phyloP scores from a whole-genome alignment of 768 basidiomycete genomes.

The Omphalotus guepiniiformis region DNA sequence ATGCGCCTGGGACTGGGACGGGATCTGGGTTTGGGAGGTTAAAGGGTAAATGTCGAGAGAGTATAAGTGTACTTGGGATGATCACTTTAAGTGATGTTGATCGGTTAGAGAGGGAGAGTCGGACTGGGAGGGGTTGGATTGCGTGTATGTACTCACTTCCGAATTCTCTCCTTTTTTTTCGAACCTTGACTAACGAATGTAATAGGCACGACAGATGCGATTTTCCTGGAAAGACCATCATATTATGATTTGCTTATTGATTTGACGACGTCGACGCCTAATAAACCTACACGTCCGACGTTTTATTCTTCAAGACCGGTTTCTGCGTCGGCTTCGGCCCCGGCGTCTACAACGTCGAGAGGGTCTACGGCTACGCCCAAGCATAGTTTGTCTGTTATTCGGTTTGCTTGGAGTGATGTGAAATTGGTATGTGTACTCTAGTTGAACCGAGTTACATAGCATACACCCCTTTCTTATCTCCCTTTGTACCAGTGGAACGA shows the following conservation, averaged over 20 bases:
- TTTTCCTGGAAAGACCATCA: constrained; percentile 76
- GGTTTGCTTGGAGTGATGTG: constrained; percentile 84
- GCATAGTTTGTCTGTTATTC: constrained; percentile 55
- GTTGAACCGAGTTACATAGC: neutral
- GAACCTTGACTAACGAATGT: constrained; percentile 2
- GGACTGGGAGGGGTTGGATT: constrained; percentile 71
- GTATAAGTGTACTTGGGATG: constrained; percentile 72
- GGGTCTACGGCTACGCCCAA: no score
- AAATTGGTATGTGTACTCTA: constrained; percentile 47
- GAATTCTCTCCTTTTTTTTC: neutral
- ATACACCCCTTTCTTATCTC: constrained; percentile 4
- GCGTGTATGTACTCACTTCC: constrained; percentile 64
- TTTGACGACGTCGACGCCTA: constrained; percentile 62
- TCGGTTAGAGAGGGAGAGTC: constrained; percentile 51
- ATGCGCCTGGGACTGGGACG: constrained; percentile 17
- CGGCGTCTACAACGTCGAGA: constrained; percentile 21
- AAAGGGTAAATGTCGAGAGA: constrained; percentile 42
- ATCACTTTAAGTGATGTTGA: constrained; percentile 74
- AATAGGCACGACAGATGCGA: constrained; percentile 73
- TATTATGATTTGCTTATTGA: constrained; percentile 82
- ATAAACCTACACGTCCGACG: constrained; percentile 58
- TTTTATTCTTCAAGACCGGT: constrained; percentile 57
- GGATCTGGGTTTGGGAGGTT: constrained; percentile 19
- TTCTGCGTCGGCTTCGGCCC: constrained; percentile 22
- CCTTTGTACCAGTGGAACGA: constrained; percentile 63